Percentiles rank a stretch among this genome's conserved stretches.
Conservation (phyloP, 2,329 filamentous ascomycete genomes). For the Dendryphion nanum region DNA sequence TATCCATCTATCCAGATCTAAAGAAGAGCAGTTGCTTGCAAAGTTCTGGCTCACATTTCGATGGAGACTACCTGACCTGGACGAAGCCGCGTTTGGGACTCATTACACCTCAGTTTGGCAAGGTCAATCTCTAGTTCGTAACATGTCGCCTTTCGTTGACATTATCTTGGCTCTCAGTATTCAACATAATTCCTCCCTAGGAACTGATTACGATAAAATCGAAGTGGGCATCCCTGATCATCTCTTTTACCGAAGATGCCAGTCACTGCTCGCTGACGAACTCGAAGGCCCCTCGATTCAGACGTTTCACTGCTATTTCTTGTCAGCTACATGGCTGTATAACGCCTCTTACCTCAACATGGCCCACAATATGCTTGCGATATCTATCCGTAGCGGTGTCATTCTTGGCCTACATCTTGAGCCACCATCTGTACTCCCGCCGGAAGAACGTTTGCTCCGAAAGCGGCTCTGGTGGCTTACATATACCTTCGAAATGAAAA, state of each 20-base stretch:
- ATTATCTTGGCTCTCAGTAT: conserved; percentile 54
- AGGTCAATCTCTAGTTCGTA: conserved; percentile 25
- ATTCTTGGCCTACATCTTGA: conserved; percentile 52
- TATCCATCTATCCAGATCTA: conserved; percentile 37
- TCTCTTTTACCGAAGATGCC: conserved; percentile 49
- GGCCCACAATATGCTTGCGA: conserved; percentile 41
- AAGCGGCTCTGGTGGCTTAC: conserved; percentile 52
- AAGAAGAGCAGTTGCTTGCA: conserved; percentile 50
- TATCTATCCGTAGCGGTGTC: conserved; percentile 47
- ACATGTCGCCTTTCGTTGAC: conserved; percentile 52
- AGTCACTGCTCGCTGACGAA: conserved; percentile 45
- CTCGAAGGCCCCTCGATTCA: conserved; percentile 49
- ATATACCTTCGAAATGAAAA: conserved; percentile 48
- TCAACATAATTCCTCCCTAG: conserved; percentile 43
- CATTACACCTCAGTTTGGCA: conserved; percentile 39
- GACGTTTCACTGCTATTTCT: conserved; percentile 51
- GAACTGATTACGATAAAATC: conserved; percentile 18
- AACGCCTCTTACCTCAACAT: conserved; percentile 52
- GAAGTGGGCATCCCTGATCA: conserved; percentile 40
- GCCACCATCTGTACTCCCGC: conserved; percentile 38
- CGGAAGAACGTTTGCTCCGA: conserved; percentile 40
- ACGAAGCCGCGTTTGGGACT: conserved; percentile 45
- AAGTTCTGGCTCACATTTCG: conserved; percentile 52
- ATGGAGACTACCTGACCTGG: conserved; percentile 42
- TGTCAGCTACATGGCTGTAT: conserved; percentile 48